Evolutionary conservation across 345 rosid genomes (phyloP).

Genomic region (Arabis hirsuta): DNA sequence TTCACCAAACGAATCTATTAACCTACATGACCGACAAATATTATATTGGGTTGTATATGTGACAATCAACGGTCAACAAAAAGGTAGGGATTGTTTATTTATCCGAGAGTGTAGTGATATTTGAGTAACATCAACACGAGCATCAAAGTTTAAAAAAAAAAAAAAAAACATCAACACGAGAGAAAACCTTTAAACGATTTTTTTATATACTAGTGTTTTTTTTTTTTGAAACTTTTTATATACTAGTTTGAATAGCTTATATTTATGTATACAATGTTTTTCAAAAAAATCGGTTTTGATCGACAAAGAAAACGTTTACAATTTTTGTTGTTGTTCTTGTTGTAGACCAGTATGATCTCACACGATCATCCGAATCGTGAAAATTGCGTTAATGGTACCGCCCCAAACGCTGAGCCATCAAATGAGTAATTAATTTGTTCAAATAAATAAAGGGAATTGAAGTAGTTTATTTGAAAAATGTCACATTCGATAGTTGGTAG

Average conservation of each 20-base stretch:
- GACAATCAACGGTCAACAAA: conserved; percentile 33
- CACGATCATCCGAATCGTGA: conserved; percentile 20
- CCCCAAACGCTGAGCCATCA: conserved; percentile 8
- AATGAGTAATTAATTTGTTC: background rate
- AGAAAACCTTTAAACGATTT: background rate
- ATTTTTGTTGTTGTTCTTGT: background rate
- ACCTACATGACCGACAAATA: conserved; percentile 2
- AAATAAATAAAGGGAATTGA: background rate
- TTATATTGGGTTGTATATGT: conserved; percentile 15
- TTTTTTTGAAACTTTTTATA: no score
- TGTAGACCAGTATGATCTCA: background rate
- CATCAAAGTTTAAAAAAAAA: background rate
- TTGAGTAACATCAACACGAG: conserved; percentile 30
- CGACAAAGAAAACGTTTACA: background rate
- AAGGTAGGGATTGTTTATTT: background rate
- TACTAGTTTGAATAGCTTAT: background rate
- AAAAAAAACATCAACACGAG: background rate
- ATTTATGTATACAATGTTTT: no score
- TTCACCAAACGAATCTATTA: conserved; percentile 43
- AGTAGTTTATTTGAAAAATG: conserved; percentile 31
- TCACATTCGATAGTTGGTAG: conserved; percentile 45
- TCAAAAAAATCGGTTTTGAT: background rate
- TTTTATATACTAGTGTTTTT: background rate
- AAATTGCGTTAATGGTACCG: background rate
- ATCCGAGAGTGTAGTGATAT: conserved; percentile 12